Evolutionary conservation across 164 flowering plant species (phyloP).

Genomic region (Nymphaea thermarum): DNA sequence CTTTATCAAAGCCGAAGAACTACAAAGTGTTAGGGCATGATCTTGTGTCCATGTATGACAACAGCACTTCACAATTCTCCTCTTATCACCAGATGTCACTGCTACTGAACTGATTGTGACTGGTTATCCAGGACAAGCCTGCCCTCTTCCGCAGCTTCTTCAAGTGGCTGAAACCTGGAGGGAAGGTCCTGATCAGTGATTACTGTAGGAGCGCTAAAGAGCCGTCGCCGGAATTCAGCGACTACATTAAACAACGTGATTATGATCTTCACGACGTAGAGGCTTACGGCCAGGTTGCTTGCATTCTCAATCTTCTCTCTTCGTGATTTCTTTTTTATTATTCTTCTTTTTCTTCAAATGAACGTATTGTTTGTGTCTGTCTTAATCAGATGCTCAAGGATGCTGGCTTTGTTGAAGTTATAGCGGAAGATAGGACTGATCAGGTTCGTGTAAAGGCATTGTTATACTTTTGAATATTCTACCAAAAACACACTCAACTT

Average conservation of each 20-base stretch:
- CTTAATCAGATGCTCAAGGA: slow-evolving; percentile 74
- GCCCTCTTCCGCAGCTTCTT: slow-evolving; percentile 65
- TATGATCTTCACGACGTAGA: slow-evolving; percentile 87
- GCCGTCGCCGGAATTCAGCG: slow-evolving; percentile 56
- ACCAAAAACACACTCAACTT: background rate
- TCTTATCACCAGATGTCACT: too few species aligned
- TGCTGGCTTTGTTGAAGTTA: slow-evolving; percentile 87
- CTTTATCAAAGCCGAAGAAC: too few species aligned
- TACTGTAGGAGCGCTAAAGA: slow-evolving; percentile 74
- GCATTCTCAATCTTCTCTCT: background rate
- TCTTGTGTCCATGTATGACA: too few species aligned
- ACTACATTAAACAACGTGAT: slow-evolving; percentile 82
- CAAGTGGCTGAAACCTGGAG: slow-evolving; percentile 97
- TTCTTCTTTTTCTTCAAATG: background rate
- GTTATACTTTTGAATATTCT: background rate
- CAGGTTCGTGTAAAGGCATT: slow-evolving; percentile 35
- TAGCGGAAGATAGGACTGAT: slow-evolving; percentile 86
- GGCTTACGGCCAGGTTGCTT: slow-evolving; percentile 78
- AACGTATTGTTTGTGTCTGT: too few species aligned
- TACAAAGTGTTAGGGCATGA: too few species aligned
- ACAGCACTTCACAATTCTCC: too few species aligned
- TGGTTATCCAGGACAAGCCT: slow-evolving; percentile 71
- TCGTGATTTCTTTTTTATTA: background rate
- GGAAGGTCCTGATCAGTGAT: slow-evolving; percentile 83
- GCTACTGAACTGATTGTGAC: too few species aligned